Evolutionary conservation across 176 grass and related monocot genomes (phyloP).

Genomic region (Chrysopogon serrulatus): DNA sequence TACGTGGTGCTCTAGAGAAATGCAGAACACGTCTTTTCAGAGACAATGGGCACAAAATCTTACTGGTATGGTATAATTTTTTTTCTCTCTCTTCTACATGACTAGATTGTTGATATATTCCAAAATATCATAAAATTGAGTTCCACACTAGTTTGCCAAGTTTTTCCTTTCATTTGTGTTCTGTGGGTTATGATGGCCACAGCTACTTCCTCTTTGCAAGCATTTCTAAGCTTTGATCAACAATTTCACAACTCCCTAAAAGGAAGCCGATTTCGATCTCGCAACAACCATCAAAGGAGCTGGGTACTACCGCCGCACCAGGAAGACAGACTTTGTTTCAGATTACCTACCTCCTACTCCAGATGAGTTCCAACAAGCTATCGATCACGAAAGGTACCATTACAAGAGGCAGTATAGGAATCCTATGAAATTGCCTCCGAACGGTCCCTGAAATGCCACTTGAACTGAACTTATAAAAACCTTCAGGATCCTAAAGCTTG

Average conservation of each 20-base stretch:
- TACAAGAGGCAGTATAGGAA: background rate
- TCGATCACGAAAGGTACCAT: slow-evolving; percentile 43
- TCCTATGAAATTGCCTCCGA: background rate
- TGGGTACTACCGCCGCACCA: slow-evolving; percentile 70
- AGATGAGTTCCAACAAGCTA: slow-evolving; percentile 48
- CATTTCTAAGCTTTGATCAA: background rate
- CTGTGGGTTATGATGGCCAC: too few species aligned
- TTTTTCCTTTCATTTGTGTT: too few species aligned
- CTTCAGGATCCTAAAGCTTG: slow-evolving; percentile 43
- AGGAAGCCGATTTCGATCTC: slow-evolving; percentile 81
- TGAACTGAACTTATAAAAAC: background rate
- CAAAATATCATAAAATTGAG: background rate
- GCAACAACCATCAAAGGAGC: slow-evolving; percentile 70
- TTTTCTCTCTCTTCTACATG: background rate
- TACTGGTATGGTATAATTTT: slow-evolving; percentile 49
- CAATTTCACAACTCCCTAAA: background rate
- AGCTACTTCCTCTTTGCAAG: background rate
- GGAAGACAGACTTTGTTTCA: slow-evolving; percentile 50
- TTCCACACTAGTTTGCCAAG: too few species aligned
- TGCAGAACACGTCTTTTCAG: slow-evolving; percentile 76
- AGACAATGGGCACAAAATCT: slow-evolving; percentile 71
- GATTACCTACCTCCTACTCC: slow-evolving; percentile 64
- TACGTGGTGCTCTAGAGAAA: slow-evolving; percentile 38
- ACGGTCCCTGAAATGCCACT: background rate
- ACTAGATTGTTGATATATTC: background rate